A percentile compares a stretch with the other conserved stretches of the same genome.
Evolutionary conservation across 2,329 filamentous ascomycete species (phyloP).

Genomic region (Biscogniauxia mediterranea): DNA sequence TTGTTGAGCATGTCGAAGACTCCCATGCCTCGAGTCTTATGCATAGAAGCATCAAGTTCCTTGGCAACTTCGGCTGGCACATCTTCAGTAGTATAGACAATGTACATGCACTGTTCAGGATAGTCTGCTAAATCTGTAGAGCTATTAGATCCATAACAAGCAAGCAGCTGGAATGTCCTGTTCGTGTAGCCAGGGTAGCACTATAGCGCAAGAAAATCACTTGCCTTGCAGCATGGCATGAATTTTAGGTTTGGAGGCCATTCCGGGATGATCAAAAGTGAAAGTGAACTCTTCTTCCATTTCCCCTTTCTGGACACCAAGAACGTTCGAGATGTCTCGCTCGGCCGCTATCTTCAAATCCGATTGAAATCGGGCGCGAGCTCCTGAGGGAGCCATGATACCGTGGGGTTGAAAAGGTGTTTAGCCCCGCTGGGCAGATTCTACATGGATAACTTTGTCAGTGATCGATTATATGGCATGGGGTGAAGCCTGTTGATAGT

Average conservation of each 20-base stretch:
- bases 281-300: constrained; percentile 74
- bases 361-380: constrained; percentile 18
- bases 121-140: constrained; percentile 21
- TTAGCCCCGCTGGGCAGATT: not conserved
- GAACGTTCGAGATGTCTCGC: constrained; percentile 36
- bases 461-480: not conserved
- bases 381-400: constrained; percentile 21
- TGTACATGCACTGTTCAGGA: constrained; percentile 22
- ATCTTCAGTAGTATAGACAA: constrained; percentile 26
- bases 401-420: not conserved
- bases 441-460: not conserved
- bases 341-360: constrained; percentile 23
- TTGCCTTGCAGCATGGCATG: constrained; percentile 38
- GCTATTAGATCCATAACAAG: not conserved
- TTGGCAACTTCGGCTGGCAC: constrained; percentile 17
- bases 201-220: constrained; percentile 5
- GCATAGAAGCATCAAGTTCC: constrained; percentile 23
- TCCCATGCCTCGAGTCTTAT: constrained; percentile 18
- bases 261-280: constrained; percentile 39
- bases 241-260: constrained; percentile 34
- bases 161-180: not conserved
- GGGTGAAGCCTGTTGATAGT: no score
- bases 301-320: constrained; percentile 56
- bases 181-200: not conserved
- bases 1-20: constrained; percentile 23